Conservation (phyloP, 495 filamentous ascomycete species). For the Xylaria telfairii region DNA sequence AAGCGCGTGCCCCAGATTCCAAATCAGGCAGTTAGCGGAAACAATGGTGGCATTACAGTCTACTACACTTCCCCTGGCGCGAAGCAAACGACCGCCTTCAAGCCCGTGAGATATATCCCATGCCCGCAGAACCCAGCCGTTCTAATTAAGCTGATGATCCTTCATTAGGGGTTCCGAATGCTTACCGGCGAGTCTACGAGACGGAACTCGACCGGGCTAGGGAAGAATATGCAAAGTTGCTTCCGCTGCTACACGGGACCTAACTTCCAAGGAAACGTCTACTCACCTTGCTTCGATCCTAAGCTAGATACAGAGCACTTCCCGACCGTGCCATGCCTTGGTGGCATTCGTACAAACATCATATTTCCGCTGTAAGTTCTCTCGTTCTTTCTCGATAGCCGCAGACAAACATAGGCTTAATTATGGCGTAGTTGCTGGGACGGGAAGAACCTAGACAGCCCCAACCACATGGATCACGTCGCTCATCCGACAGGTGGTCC, state of each 20-base stretch:
- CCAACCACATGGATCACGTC: conserved; percentile 49
- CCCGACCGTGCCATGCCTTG: conserved; percentile 34
- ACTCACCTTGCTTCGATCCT: conserved; percentile 40
- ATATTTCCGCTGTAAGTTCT: conserved; percentile 45
- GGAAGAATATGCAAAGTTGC: conserved; percentile 43
- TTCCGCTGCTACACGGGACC: conserved; percentile 44
- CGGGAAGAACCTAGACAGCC: conserved; percentile 42
- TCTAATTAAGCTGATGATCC: not conserved
- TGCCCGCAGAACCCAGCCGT: not conserved
- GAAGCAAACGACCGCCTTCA: conserved; percentile 46
- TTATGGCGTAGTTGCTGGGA: conserved; percentile 37
- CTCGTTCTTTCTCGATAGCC: conserved; percentile 30
- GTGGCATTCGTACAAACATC: conserved; percentile 49
- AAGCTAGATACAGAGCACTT: conserved; percentile 37
- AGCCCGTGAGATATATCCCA: conserved; percentile 32
- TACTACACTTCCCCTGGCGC: conserved; percentile 48
- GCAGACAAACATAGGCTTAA: not conserved
- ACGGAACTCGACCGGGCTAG: conserved; percentile 30
- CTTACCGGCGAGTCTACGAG: conserved; percentile 35
- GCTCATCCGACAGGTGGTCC: conserved; percentile 38
- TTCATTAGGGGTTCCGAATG: conserved; percentile 37
- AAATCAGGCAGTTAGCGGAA: conserved; percentile 41
- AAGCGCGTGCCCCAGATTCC: conserved; percentile 47
- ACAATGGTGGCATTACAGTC: conserved; percentile 47
- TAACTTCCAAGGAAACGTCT: conserved; percentile 42